phyloP scores from a whole-genome alignment of 225 moss, liverwort and hornwort genomes.

The Pseudisothecium myosuroides region DNA sequence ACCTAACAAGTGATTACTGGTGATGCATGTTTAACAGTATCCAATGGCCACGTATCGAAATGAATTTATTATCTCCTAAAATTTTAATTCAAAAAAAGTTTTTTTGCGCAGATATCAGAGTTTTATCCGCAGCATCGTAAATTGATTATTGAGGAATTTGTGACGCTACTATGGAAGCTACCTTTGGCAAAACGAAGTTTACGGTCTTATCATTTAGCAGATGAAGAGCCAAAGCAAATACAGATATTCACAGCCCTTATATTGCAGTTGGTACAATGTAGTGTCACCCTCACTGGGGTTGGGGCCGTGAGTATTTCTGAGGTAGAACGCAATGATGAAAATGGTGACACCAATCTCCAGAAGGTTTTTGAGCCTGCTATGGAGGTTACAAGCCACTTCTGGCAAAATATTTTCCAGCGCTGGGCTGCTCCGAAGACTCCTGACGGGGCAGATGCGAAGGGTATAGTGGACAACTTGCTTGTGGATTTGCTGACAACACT shows the following conservation, averaged over 20 bases:
- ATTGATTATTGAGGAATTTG: conserved; percentile 74
- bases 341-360: background rate
- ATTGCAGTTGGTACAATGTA: conserved; percentile 85
- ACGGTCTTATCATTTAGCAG: conserved; percentile 71
- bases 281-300: conserved; percentile 57
- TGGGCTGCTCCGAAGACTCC: conserved; percentile 86
- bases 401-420: conserved; percentile 75
- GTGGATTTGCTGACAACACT: conserved; percentile 79
- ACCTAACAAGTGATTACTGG: background rate
- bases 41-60: background rate
- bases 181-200: conserved; percentile 66
- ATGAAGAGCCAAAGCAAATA: conserved; percentile 89
- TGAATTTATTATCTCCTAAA: background rate
- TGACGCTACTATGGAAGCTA: conserved; percentile 75
- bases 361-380: conserved; percentile 89
- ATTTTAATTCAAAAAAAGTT: background rate
- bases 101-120: conserved; percentile 61
- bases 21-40: background rate
- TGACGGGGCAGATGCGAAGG: conserved; percentile 76
- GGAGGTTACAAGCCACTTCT: conserved; percentile 79
- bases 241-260: conserved; percentile 96
- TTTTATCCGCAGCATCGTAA: conserved; percentile 76
- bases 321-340: conserved; percentile 4
- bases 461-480: conserved; percentile 76
- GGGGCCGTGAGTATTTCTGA: conserved; percentile 12